Evolutionary conservation across 2,329 filamentous ascomycete species (phyloP), one percentile per base, ranked within the genome.

Genomic region (Pyricularia sp.): DNA sequence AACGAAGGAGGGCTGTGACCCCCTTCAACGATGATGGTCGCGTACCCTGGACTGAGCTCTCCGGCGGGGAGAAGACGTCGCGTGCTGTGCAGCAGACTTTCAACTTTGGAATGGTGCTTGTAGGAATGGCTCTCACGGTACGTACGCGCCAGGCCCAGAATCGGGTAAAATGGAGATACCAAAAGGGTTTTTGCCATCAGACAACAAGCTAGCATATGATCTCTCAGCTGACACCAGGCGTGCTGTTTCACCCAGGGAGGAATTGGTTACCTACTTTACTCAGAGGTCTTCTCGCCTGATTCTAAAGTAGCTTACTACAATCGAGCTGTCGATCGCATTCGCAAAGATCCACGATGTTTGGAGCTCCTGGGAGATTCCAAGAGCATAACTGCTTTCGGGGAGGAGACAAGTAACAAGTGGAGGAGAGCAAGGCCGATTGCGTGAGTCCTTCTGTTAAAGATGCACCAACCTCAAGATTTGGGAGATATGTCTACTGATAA

Each of bases 291-390:
- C 75, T 89, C 89, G 4, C 83, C 89, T 24, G 88, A 93, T 72
- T 94, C 90, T 79, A 93, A 91, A 76, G 93, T 89, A 19, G 84
- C 87, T 65, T 87, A 94, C 73, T 97, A 96, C 81, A 96, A 96
- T 77, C 88, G 89, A 68, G 90, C 91, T 0, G 89, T 96, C 62
- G 84, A 90, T 71, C 86, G 87, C 67, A 87, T 97, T 73, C 90
- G 88, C 73, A 81, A 83, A 64, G 89, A 96, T 72, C 74, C 83
- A 0, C 81, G 84, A 65, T 96, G 90, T 72, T 79, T 87, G 31
- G 85, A 88, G 65, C 74, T 96, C 7, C 82, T 97, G 1, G 92
- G 92, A 16, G 86, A 91, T 19, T 77, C 82, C 53, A 87, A 86
- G 67, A 84, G 92, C 72, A 93, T 97, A 65, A 82, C 80, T 26